phyloP scores from a whole-genome alignment of 139 green algal genomes.

The Haematococcus lacustris region DNA sequence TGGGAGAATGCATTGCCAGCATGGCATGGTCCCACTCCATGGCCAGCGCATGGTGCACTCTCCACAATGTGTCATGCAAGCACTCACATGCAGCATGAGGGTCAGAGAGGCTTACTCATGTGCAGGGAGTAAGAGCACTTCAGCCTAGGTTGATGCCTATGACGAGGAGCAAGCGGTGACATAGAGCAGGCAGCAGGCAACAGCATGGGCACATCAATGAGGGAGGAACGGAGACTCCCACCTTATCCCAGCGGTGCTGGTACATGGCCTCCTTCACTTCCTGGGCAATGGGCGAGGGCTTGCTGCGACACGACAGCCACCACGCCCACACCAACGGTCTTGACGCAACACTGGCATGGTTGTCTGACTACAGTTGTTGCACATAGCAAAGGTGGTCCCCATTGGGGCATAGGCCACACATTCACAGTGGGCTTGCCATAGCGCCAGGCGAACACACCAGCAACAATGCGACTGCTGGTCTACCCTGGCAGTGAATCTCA shows the following conservation, averaged over 20 bases:
- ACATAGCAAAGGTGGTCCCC: too few species aligned
- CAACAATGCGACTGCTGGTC: too few species aligned
- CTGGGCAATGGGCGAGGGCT: constrained; percentile 9
- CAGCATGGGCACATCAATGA: background rate
- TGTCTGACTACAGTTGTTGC: too few species aligned
- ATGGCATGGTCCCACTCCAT: background rate
- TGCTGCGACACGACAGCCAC: too few species aligned
- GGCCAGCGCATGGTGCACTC: background rate
- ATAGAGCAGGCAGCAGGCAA: background rate
- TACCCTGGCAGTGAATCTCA: too few species aligned
- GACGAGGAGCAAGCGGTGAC: background rate
- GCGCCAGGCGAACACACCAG: too few species aligned
- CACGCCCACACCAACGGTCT: too few species aligned
- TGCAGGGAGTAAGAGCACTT: background rate
- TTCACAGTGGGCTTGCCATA: too few species aligned
- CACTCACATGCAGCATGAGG: background rate
- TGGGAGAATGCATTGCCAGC: background rate
- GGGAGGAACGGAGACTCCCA: background rate
- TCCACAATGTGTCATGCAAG: background rate
- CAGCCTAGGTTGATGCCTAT: background rate
- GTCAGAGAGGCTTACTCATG: background rate
- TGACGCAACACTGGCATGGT: too few species aligned
- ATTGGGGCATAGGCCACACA: too few species aligned
- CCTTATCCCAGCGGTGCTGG: constrained; percentile 29
- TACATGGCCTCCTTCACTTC: constrained; percentile 28